Base-by-base conservation (phyloP, 306 rosid genomes). In the Malus fusca region DNA sequence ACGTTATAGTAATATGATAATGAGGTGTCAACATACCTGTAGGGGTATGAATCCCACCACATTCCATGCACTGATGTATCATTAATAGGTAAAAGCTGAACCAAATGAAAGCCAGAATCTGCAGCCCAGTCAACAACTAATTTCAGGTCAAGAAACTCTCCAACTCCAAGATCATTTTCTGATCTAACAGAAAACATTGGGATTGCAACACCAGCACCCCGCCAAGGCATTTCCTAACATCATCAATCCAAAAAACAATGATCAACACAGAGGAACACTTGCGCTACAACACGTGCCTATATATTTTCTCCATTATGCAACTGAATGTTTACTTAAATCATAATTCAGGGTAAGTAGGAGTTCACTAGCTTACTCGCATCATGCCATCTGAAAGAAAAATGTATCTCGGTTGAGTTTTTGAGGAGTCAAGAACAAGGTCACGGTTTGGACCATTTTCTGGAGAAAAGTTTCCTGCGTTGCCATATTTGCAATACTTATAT, bases 11-110 rank as follows among this genome's bases (percentile, higher is more conserved):
- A 51, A 59, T 46, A 67, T 23, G 61, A 66, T 63, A 56, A 78
- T 51, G 55, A 77, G 62, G 74, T 44, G 46, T 33, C 62, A 66
- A 8, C 59, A 21, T 88, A 95, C 98, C 98, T 92, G 90, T 95
- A 95, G 69, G 98, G 98, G 87, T 95, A 95, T 40, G 98, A 95
- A 83, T 95, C 98, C 98, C 98, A 95, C 98, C 98, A 95, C 97
- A 85, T 92, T 87, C 77, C 69, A 83, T 95, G 84, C 40, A 95
- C 98, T 25, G 98, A 95, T 43, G 98, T 95, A 79, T 95, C 98
- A n/a, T 95, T 92, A 69, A 95, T 89, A 6, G 97, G 98, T 83
- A 95, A 85, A 74, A 95, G 97, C 83, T 95, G 98, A 76, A 92
- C 96, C 81, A 95, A 88, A 90, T 92, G 93, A 80, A 90, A 91